Base-by-base conservation (phyloP, 345 rosid genomes). In the Abelmoschus esculentus region DNA sequence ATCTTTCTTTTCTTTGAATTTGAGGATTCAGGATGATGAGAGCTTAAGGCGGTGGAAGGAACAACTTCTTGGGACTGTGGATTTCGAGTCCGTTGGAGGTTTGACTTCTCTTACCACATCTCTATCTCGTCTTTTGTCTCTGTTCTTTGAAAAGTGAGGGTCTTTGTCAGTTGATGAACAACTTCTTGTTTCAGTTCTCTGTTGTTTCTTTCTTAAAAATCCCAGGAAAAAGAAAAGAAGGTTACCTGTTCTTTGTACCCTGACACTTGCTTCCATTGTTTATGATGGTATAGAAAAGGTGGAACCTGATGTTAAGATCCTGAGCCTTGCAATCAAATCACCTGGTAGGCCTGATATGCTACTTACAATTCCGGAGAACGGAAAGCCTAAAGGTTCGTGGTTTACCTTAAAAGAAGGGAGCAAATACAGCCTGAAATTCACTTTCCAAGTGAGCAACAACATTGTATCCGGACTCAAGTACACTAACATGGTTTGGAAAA, bases 401-500 rank as follows among this genome's bases (percentile, higher is more conserved):
- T 93, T 93, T 72, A 89, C 96, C 47, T 77, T 93, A 75, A 90
- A 90, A 77, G 98, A 93, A 83, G 96, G 96, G 26, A 82, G 93
- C 72, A 85, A 71, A 9, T 90, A 93, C 79, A 86, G 77, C 73
- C 80, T 93, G 63, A 74, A 84, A 67, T 89, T 89, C 75, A 70
- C 84, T 62, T 87, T 93, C 81, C 79, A 80, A 56, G 98, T 93
- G 47, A 81, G 82, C 79, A 89, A 90, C 80, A 93, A 93, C 88
- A 89, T 93, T 8, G 98, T 93, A 2, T 84, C 96, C 0, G 97
- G 98, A 31, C 96, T 93, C 76, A 85, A 70, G 59, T 93, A 89
- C 78, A 82, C 76, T 77, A 89, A 90, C 49, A 78, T 86, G 3
- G 91, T 93, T 50, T 93, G 97, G 98, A 90, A 89, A 77, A 79